These are phyloP conservation scores for Cinchona pubescens DNA, from an alignment of 257 asterid species.

Conservation along the genomic window DNA sequence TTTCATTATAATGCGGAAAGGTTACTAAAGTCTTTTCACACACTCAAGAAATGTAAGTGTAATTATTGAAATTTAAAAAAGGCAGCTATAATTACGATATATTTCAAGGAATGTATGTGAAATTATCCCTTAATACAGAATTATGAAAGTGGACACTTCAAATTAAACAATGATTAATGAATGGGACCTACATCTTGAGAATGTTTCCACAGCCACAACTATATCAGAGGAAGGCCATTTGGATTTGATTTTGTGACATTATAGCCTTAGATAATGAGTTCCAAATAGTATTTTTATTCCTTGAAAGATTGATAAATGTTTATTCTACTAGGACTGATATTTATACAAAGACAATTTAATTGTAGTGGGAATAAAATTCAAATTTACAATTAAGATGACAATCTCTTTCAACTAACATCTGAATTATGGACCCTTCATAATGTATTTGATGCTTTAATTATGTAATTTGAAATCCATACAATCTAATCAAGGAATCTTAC, in stretches of 20 bases:
- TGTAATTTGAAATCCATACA: not conserved
- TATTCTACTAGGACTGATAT: not conserved
- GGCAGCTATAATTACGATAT: no score
- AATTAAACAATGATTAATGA: not conserved
- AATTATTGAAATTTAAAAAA: no score
- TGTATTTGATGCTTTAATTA: not conserved
- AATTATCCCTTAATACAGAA: no score
- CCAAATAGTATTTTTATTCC: not conserved
- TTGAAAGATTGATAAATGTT: not conserved
- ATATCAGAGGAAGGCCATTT: constrained; percentile 5
- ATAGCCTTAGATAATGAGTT: not conserved
- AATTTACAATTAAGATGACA: not conserved
- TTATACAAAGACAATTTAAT: not conserved
- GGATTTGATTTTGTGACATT: not conserved
- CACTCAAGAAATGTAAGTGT: no score
- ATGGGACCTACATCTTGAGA: not conserved
- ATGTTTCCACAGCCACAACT: constrained; percentile 1
- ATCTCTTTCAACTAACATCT: constrained; percentile 4
- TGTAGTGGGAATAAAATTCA: not conserved
- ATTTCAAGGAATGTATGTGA: no score
- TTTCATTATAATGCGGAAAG: no score
- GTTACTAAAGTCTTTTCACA: no score
- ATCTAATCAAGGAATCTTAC: not conserved
- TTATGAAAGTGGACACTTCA: not conserved
- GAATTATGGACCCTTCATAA: constrained; percentile 1